Conservation (phyloP, 176 grass and related monocot genomes). For the Stipa capillata region DNA sequence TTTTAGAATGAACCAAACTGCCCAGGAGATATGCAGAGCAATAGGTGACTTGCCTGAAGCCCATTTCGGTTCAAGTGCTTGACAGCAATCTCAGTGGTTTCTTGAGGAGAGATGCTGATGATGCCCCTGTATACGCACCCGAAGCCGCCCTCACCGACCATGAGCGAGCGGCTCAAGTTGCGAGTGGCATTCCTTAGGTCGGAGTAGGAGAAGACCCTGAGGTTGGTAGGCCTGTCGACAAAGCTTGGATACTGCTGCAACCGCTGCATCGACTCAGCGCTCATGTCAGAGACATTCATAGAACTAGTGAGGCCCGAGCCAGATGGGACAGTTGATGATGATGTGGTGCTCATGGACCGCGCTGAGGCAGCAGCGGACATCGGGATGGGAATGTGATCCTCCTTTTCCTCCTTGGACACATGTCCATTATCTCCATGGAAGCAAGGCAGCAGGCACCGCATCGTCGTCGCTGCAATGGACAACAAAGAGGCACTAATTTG, state of each 20-base stretch:
- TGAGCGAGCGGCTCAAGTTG: slow-evolving; percentile 49
- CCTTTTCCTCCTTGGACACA: background rate
- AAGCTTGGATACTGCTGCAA: slow-evolving; percentile 43
- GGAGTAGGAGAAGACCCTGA: slow-evolving; percentile 42
- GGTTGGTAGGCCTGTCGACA: slow-evolving; percentile 43
- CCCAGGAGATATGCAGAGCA: background rate
- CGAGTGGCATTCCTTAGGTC: slow-evolving; percentile 48
- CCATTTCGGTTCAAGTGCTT: slow-evolving; percentile 69
- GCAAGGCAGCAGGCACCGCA: slow-evolving; percentile 36
- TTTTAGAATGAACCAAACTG: background rate
- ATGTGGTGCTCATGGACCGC: slow-evolving; percentile 38
- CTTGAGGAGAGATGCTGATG: slow-evolving; percentile 21
- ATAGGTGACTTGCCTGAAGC: slow-evolving; percentile 53
- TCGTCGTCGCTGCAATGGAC: slow-evolving; percentile 1
- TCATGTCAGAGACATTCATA: slow-evolving; percentile 22
- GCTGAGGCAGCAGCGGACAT: slow-evolving; percentile 31
- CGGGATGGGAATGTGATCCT: background rate
- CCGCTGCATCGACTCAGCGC: slow-evolving; percentile 30
- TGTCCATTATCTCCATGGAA: background rate
- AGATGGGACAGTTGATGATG: slow-evolving; percentile 25
- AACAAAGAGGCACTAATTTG: background rate
- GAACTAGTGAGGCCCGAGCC: slow-evolving; percentile 44
- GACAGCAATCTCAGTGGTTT: slow-evolving; percentile 33
- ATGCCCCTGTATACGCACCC: slow-evolving; percentile 56
- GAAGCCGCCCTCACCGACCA: slow-evolving; percentile 69